phyloP scores from a whole-genome alignment of 139 green algal species.

The Chlamydomonas urium region DNA sequence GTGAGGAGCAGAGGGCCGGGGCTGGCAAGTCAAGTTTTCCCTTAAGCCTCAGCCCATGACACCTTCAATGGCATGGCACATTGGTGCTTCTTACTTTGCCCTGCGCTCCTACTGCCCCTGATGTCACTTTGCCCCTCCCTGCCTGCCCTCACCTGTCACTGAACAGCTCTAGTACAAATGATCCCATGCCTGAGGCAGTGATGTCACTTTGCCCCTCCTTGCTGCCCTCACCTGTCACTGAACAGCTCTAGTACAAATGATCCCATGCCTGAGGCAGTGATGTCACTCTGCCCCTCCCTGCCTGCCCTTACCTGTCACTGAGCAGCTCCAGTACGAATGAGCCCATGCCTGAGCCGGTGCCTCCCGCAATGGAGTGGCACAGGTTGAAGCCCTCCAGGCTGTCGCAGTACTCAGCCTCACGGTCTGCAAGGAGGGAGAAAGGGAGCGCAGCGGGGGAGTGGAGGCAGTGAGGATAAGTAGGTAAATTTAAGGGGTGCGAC shows the following conservation, averaged over 20 bases:
- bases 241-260: not conserved
- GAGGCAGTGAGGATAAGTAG: too few relatives aligned
- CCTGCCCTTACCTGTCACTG: constrained; percentile 69
- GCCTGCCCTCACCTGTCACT: not conserved
- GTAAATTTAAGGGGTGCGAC: too few relatives aligned
- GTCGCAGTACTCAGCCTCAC: constrained; percentile 96
- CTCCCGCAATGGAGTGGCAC: constrained; percentile 95
- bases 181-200: not conserved
- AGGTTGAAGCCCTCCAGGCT: constrained; percentile 96
- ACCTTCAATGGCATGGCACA: too few relatives aligned
- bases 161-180: not conserved
- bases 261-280: not conserved
- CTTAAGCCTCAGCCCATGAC: too few relatives aligned
- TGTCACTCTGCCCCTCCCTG: not conserved
- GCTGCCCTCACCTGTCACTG: not conserved
- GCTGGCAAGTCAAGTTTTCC: too few relatives aligned
- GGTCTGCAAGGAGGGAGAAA: too few relatives aligned
- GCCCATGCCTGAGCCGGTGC: constrained; percentile 94
- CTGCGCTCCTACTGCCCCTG: too few relatives aligned
- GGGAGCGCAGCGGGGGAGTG: too few relatives aligned
- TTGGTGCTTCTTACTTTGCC: too few relatives aligned
- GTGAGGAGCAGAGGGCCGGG: too few relatives aligned
- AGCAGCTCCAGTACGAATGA: constrained; percentile 96
- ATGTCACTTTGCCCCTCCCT: not conserved
- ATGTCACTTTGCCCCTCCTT: not conserved